Evolutionary conservation across 2,329 filamentous ascomycete species (phyloP), one percentile per base, ranked within the genome.

Genomic region (Fusarium sp.): DNA sequence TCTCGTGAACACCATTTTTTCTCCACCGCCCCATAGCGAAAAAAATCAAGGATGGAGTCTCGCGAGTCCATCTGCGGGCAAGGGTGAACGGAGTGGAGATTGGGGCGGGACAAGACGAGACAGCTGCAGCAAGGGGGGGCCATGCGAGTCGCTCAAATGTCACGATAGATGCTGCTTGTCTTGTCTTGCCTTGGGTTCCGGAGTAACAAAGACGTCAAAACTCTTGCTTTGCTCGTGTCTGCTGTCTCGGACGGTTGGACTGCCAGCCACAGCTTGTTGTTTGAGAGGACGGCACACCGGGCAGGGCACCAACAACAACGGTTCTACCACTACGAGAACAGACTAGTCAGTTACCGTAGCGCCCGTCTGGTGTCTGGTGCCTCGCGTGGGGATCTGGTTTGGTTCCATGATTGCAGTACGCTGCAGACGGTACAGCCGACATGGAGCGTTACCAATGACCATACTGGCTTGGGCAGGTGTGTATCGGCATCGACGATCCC

Each of bases 401-500:
- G 35, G 35, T 37, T 37, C 35, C 41, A 31, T 60, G 33, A 68
- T 67, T 48, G 61, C 29, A 33, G 59, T 10, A 9, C 11, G 20
- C 11, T 24, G 41, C 43, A 45, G 20, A 45, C 43, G 45, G 48
- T 31, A 14, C 48, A 54, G 48, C 48, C 27, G 48, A 54, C 48
- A 54, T 54, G 65, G 64, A 57, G n/a, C 63, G 62, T 72, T 74
- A 76, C 75, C 22, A 24, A 48, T 48, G 43, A 48, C 43, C 68
- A 69, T 67, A 61, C 43, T 65, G 62, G 48, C 41, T 64, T 57
- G 45, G 73, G 68, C 65, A 57, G 57, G 50, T 58, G 60, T 64
- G 45, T 76, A 43, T 65, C 61, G 62, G 57, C 66, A 75, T 75
- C 74, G 69, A 70, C 52, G 24, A 67, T 24, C 72, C 72, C 65